A percentile compares a stretch with the other conserved stretches of the same genome.
Evolutionary conservation across 176 grass and related monocot species (phyloP).

Genomic region (Luzula sylvatica): DNA sequence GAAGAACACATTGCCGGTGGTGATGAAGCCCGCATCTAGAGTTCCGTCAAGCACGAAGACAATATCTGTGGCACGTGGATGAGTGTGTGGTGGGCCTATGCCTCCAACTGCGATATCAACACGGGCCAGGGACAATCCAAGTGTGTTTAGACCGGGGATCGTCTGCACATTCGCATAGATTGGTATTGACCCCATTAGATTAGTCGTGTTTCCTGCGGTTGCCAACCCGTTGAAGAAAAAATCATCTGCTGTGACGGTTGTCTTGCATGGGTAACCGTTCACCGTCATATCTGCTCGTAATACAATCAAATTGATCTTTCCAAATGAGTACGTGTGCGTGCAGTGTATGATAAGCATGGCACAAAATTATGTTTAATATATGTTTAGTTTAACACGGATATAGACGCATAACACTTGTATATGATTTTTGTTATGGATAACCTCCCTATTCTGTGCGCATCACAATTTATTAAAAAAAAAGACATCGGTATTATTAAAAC

Average conservation of each 20-base stretch:
- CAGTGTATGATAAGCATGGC: too few species aligned
- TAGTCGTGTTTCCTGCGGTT: not conserved
- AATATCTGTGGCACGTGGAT: slow-evolving; percentile 46
- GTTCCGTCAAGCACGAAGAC: slow-evolving; percentile 30
- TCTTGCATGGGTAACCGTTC: too few species aligned
- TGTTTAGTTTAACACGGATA: too few species aligned
- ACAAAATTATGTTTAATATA: too few species aligned
- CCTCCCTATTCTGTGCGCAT: too few species aligned
- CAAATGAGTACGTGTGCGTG: too few species aligned
- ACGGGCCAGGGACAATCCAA: slow-evolving; percentile 5
- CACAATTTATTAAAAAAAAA: too few species aligned
- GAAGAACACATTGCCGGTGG: slow-evolving; percentile 31
- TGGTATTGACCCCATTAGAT: not conserved
- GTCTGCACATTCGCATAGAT: not conserved
- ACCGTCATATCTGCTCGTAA: too few species aligned
- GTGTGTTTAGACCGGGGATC: slow-evolving; percentile 17
- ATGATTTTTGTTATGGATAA: too few species aligned
- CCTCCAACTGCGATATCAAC: not conserved
- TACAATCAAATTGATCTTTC: too few species aligned
- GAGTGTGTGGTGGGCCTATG: slow-evolving; percentile 27
- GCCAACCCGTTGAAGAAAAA: slow-evolving; percentile 6
- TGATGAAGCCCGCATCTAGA: slow-evolving; percentile 47
- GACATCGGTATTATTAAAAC: too few species aligned
- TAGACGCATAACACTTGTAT: too few species aligned
- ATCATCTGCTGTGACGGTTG: slow-evolving; percentile 13